These are phyloP conservation scores for Daedalea quercina DNA, from an alignment of 768 basidiomycete genomes.

Conservation along the genomic window DNA sequence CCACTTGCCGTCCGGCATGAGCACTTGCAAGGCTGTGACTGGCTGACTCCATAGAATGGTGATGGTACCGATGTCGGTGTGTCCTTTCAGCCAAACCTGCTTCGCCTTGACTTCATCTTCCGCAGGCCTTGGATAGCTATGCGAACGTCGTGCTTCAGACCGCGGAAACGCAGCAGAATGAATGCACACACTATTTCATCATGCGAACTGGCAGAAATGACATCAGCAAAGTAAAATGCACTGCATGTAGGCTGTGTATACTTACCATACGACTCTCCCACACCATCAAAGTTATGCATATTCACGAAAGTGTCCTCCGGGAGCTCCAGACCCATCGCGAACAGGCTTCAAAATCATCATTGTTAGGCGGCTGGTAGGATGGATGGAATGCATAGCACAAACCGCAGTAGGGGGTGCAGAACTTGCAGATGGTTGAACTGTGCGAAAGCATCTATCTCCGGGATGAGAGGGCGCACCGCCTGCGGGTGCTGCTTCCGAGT, in stretches of 20 bases:
- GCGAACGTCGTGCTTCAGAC: not conserved
- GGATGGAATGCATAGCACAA: slow-evolving; percentile 16
- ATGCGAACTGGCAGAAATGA: slow-evolving; percentile 21
- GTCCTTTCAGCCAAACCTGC: slow-evolving; percentile 31
- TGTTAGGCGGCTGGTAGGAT: slow-evolving; percentile 9
- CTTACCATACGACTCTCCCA: slow-evolving; percentile 32
- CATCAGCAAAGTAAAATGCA: not conserved
- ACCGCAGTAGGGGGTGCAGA: slow-evolving; percentile 43
- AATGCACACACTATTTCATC: slow-evolving; percentile 14
- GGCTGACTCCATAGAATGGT: slow-evolving; percentile 60
- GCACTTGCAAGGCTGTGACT: slow-evolving; percentile 50
- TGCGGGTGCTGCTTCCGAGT: slow-evolving; percentile 42
- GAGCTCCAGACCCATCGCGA: slow-evolving; percentile 39
- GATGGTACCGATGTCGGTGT: slow-evolving; percentile 25
- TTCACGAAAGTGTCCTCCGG: slow-evolving; percentile 39
- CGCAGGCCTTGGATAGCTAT: slow-evolving; percentile 24
- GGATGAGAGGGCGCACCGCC: slow-evolving; percentile 41
- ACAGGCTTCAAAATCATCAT: slow-evolving; percentile 20
- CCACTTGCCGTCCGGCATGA: slow-evolving; percentile 46
- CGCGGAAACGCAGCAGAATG: not conserved
- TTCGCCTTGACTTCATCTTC: slow-evolving; percentile 25
- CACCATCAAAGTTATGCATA: slow-evolving; percentile 30
- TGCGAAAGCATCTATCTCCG: slow-evolving; percentile 45
- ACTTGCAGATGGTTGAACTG: slow-evolving; percentile 46
- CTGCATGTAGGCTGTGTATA: slow-evolving; percentile 6